Base-by-base conservation (phyloP, 176 grass and related monocot species). In the Oryza coarctata region DNA sequence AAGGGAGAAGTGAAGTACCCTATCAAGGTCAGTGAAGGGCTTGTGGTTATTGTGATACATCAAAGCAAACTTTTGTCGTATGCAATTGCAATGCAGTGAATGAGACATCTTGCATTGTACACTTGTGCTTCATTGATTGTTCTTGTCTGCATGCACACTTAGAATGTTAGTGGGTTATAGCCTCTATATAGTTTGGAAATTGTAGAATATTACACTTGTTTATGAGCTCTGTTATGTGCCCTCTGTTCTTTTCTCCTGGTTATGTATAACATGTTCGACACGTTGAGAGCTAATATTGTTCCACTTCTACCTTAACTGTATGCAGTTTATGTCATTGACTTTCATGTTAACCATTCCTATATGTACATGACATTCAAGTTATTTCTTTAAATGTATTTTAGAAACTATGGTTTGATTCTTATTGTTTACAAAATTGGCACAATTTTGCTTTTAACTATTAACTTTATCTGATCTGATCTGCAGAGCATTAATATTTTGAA, bases 401-500 rank as follows among this genome's bases (percentile, higher is more conserved):
- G 3, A 26, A 43, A 44, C 66, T 23, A 9, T 23, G 5, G 27
- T 20, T n/a, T 12, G 44, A 76, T 31, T 25, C 10, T 30, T 57
- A 49, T 10, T 17, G 6, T n/a, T n/a, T 25, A 60, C 55, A 60
- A 55, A 60, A 55, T 55, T 7, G 55, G 8, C 2, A n/a, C 22
- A 58, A 62, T 18, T 20, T 73, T 70, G 7, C 61, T 43, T 45
- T 6, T 81, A 35, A 78, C 34, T 63, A 74, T 75, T 75, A 49
- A 0, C 30, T 35, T 77, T 79, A 23, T 29, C 26, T 87, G 32
- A 23, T 29, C 26, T 87, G 32, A 71, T 65, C 31, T 87, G 8
- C 68, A 97, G 95, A 91, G 90, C 44, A 94, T 94, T 80, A 97
- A 93, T 69, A 92, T 98, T 71, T 82, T 93, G 88, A 93, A 98